phyloP scores from a whole-genome alignment of 768 basidiomycete genomes.

The Psilocybe cubensis region DNA sequence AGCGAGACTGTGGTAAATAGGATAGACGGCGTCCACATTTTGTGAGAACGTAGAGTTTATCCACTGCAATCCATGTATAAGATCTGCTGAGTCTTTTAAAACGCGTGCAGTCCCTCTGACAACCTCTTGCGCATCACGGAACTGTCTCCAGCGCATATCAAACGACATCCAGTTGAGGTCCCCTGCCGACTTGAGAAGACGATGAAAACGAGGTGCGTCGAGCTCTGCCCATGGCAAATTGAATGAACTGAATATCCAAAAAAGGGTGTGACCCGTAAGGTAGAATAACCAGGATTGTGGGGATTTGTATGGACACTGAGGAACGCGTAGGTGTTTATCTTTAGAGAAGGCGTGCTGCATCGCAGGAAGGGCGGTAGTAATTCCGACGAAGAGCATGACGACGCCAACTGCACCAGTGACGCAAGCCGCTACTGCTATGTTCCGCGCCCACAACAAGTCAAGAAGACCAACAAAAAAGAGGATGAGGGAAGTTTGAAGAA shows the following conservation, averaged over 20 bases:
- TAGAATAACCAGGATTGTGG: slow-evolving; percentile 37
- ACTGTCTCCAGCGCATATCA: slow-evolving; percentile 33
- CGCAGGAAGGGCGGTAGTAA: slow-evolving; percentile 29
- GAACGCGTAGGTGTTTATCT: slow-evolving; percentile 26
- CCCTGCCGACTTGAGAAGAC: slow-evolving; percentile 26
- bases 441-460: slow-evolving; percentile 27
- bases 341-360: slow-evolving; percentile 28
- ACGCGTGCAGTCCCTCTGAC: slow-evolving; percentile 25
- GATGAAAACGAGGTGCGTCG: slow-evolving; percentile 26
- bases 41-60: slow-evolving; percentile 30
- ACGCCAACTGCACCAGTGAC: slow-evolving; percentile 21
- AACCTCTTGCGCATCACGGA: slow-evolving; percentile 29
- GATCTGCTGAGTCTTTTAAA: slow-evolving; percentile 24
- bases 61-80: slow-evolving; percentile 31
- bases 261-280: slow-evolving; percentile 22
- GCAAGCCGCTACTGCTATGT: slow-evolving; percentile 21
- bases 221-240: slow-evolving; percentile 26
- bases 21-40: slow-evolving; percentile 30
- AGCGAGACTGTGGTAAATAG: slow-evolving; percentile 28
- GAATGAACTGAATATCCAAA: slow-evolving; percentile 23
- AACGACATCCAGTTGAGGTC: slow-evolving; percentile 33
- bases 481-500: slow-evolving; percentile 26
- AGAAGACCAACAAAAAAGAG: slow-evolving; percentile 30
- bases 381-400: slow-evolving; percentile 25
- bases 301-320: slow-evolving; percentile 36